phyloP scores from a whole-genome alignment of 2,329 filamentous ascomycete genomes.

The Aspergillus pseudoglaucus region DNA sequence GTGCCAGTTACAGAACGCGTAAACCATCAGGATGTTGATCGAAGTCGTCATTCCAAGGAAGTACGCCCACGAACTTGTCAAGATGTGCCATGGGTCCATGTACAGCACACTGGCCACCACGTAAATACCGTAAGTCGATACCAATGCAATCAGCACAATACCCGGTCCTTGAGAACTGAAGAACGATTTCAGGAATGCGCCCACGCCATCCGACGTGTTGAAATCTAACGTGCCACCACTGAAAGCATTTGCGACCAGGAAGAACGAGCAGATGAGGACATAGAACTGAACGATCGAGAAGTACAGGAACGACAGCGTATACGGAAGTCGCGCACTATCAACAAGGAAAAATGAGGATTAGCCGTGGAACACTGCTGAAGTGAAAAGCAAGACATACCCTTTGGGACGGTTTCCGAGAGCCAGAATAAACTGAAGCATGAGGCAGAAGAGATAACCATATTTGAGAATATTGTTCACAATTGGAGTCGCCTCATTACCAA shows the following conservation, averaged over 20 bases:
- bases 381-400: constrained; percentile 47
- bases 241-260: constrained; percentile 78
- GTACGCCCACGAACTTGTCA: constrained; percentile 91
- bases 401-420: constrained; percentile 93
- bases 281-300: constrained; percentile 86
- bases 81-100: constrained; percentile 98
- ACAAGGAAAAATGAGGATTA: neutral
- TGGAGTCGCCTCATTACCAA: constrained; percentile 75
- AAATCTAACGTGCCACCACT: constrained; percentile 52
- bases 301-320: constrained; percentile 78
- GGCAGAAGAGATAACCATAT: constrained; percentile 83
- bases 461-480: constrained; percentile 84
- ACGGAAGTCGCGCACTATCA: constrained; percentile 62
- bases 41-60: constrained; percentile 88
- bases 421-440: constrained; percentile 89
- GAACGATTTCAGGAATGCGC: constrained; percentile 66
- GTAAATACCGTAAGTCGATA: constrained; percentile 92
- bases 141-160: constrained; percentile 85
- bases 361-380: neutral
- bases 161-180: constrained; percentile 70
- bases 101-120: constrained; percentile 96
- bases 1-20: constrained; percentile 99
- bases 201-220: constrained; percentile 54
- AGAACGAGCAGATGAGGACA: constrained; percentile 76
- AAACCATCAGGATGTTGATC: constrained; percentile 98